Conservation (phyloP, 75 land plant species). For the Cunninghamia lanceolata region DNA sequence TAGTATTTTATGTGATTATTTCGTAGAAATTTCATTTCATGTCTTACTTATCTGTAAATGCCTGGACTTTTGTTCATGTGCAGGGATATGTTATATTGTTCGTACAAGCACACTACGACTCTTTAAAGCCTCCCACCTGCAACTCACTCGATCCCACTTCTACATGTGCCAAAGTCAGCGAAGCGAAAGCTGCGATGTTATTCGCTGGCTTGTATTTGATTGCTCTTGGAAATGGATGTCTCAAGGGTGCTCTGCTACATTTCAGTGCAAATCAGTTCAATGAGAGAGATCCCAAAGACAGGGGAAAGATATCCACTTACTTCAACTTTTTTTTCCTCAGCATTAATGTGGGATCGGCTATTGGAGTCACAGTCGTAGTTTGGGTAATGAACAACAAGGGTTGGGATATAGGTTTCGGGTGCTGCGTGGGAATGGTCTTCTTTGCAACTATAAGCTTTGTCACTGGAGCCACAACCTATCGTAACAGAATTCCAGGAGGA, state of each 20-base stretch:
- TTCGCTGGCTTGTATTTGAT: slow-evolving; percentile 32
- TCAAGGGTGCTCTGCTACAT: slow-evolving; percentile 71
- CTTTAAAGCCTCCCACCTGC: slow-evolving; percentile 32
- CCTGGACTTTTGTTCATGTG: not conserved
- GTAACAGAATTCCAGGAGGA: slow-evolving; percentile 76
- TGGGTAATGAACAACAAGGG: slow-evolving; percentile 80
- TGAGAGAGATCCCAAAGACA: slow-evolving; percentile 45
- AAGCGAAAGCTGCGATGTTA: slow-evolving; percentile 16
- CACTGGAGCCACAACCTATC: slow-evolving; percentile 53
- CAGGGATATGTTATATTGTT: slow-evolving; percentile 7
- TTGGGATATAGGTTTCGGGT: slow-evolving; percentile 84
- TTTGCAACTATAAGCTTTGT: slow-evolving; percentile 61
- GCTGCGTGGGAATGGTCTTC: slow-evolving; percentile 53
- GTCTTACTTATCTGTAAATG: too few relatives aligned
- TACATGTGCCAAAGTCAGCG: slow-evolving; percentile 16
- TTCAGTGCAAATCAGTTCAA: slow-evolving; percentile 94
- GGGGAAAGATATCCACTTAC: slow-evolving; percentile 65
- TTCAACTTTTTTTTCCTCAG: slow-evolving; percentile 90
- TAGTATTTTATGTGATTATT: too few relatives aligned
- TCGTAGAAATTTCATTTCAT: too few relatives aligned
- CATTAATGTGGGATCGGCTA: slow-evolving; percentile 53
- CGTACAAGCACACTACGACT: slow-evolving; percentile 24
- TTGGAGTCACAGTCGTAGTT: slow-evolving; percentile 74
- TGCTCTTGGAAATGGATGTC: slow-evolving; percentile 83
- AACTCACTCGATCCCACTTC: slow-evolving; percentile 10